Percentiles rank a stretch among this genome's conserved stretches.
These are phyloP conservation scores for Leishmania turanica DNA, from an alignment of 208 protist genomes.

Conservation along the genomic window DNA sequence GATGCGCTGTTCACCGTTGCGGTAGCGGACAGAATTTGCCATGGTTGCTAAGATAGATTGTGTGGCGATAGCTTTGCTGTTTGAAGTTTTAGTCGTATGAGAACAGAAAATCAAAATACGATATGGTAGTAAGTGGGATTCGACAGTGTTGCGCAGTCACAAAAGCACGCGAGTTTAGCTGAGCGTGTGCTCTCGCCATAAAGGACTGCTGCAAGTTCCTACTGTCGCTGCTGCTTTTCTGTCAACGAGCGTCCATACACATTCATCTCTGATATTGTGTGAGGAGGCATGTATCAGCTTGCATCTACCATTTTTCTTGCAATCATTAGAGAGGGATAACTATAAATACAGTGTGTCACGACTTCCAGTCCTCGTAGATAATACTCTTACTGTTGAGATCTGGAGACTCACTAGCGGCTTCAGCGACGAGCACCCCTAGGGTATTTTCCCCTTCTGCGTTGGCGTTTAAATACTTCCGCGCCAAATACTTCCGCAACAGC, in stretches of 20 bases:
- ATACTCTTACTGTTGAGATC: slow-evolving; percentile 16
- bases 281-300: not conserved
- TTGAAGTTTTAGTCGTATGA: not conserved
- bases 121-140: not conserved
- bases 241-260: not conserved
- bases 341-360: not conserved
- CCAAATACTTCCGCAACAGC: slow-evolving; percentile 1
- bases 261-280: not conserved
- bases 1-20: slow-evolving; percentile 81
- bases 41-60: slow-evolving; percentile 26
- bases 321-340: not conserved
- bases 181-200: not conserved
- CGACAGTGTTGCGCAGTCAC: not conserved
- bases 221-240: not conserved
- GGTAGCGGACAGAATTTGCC: slow-evolving; percentile 42
- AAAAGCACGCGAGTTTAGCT: not conserved
- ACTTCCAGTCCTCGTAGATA: slow-evolving; percentile 20
- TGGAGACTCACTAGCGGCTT: not conserved
- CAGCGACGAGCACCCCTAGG: not conserved
- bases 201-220: not conserved
- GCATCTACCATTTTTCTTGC: not conserved
- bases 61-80: not conserved
- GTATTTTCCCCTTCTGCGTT: not conserved
- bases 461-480: not conserved
- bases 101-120: not conserved